A percentile compares a stretch with the other conserved stretches of the same genome.
These are phyloP conservation scores for Hibiscus tridactylites DNA, from an alignment of 345 rosid genomes.

Conservation along the genomic window DNA sequence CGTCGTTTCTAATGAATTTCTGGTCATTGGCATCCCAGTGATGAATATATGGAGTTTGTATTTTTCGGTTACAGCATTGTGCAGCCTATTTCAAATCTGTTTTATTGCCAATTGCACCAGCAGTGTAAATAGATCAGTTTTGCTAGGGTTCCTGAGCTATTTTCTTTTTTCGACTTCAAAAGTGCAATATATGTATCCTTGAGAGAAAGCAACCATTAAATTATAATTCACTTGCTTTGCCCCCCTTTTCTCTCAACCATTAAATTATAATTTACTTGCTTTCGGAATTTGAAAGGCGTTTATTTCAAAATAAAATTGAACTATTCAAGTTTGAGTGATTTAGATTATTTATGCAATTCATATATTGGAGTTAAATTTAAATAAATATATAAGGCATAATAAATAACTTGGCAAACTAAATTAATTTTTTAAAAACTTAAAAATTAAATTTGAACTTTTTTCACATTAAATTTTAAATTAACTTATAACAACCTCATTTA, in stretches of 20 bases:
- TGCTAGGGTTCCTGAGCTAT: slow-evolving; percentile 6
- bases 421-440: too few species aligned
- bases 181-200: background rate
- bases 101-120: slow-evolving; percentile 12
- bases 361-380: too few species aligned
- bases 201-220: background rate
- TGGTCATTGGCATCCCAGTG: slow-evolving; percentile 61
- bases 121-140: slow-evolving; percentile 25
- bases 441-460: too few species aligned
- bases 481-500: too few species aligned
- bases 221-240: background rate
- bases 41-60: background rate
- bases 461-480: too few species aligned
- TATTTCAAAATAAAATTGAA: too few species aligned
- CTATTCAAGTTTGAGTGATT: too few species aligned
- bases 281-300: too few species aligned
- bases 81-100: background rate
- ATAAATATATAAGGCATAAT: too few species aligned
- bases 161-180: background rate
- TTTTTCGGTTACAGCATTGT: background rate
- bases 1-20: slow-evolving; percentile 62
- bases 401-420: too few species aligned
- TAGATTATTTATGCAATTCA: too few species aligned
- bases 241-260: background rate
- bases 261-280: too few species aligned